These are phyloP conservation scores for Xylariales sp. DNA, from an alignment of 2,329 filamentous ascomycete genomes.

Conservation along the genomic window DNA sequence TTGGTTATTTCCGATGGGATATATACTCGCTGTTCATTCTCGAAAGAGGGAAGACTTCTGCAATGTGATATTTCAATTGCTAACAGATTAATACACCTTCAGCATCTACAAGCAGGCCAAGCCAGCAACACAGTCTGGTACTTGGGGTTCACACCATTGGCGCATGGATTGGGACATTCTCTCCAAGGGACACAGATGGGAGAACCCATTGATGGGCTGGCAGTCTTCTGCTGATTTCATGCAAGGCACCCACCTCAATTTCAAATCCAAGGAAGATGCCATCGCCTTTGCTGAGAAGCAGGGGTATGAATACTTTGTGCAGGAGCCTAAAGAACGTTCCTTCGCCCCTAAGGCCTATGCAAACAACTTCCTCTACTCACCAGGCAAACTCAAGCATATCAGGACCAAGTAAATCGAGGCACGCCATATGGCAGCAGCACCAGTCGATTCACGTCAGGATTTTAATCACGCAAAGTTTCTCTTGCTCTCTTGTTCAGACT, in stretches of 20 bases:
- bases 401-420: conserved; percentile 62
- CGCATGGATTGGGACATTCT: conserved; percentile 98
- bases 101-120: conserved; percentile 93
- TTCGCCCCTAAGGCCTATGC: conserved; percentile 92
- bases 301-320: conserved; percentile 97
- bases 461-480: too few relatives aligned
- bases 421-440: background rate
- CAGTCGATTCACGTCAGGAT: too few relatives aligned
- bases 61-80: conserved; percentile 5
- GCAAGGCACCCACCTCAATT: conserved; percentile 89
- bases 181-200: conserved; percentile 90
- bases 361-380: conserved; percentile 87
- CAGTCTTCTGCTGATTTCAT: conserved; percentile 92
- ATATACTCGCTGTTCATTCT: too few relatives aligned
- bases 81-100: conserved; percentile 8
- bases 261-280: conserved; percentile 90
- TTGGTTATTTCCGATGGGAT: too few relatives aligned
- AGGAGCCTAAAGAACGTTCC: conserved; percentile 87
- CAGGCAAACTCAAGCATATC: conserved; percentile 83
- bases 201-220: conserved; percentile 98
- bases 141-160: conserved; percentile 82
- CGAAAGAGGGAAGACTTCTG: too few relatives aligned
- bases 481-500: too few relatives aligned
- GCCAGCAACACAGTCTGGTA: conserved; percentile 92
- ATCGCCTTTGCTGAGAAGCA: conserved; percentile 97